phyloP scores from a whole-genome alignment of 1,284 basidiomycete genomes.

The Amylostereum chailletii region DNA sequence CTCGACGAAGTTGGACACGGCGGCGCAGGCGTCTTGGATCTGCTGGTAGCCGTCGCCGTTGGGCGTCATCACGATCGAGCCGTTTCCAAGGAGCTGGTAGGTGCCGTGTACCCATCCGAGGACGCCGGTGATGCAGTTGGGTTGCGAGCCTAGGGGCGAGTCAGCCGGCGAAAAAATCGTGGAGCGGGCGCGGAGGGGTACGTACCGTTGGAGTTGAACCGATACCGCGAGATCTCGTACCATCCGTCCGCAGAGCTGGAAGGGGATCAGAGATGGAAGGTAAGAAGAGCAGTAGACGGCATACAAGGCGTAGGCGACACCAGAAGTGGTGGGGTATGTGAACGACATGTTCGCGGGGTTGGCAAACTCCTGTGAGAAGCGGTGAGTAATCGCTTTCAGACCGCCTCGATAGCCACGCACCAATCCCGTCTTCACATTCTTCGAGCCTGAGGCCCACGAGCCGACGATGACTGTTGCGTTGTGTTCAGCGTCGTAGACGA shows the following conservation, averaged over 20 bases:
- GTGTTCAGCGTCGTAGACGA: conserved; percentile 28
- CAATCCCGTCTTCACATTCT: conserved; percentile 71
- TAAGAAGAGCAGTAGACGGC: conserved; percentile 21
- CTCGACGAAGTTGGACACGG: conserved; percentile 78
- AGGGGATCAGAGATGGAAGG: background rate
- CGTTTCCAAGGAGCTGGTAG: conserved; percentile 61
- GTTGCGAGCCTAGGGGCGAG: conserved; percentile 45
- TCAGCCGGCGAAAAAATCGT: background rate
- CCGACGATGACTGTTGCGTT: conserved; percentile 66
- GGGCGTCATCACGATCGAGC: conserved; percentile 66
- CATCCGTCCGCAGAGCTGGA: conserved; percentile 57
- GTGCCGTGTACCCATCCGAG: conserved; percentile 84
- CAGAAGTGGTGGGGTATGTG: conserved; percentile 73
- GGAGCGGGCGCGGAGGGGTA: conserved; percentile 1
- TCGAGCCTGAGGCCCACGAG: conserved; percentile 80
- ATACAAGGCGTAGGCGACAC: conserved; percentile 84
- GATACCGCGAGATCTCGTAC: conserved; percentile 85
- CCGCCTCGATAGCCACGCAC: conserved; percentile 41
- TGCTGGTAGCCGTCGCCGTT: conserved; percentile 84
- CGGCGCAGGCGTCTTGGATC: conserved; percentile 85
- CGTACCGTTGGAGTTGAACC: conserved; percentile 76
- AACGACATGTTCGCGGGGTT: conserved; percentile 77
- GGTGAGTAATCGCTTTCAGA: background rate
- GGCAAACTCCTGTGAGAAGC: conserved; percentile 59
- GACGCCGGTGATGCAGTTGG: conserved; percentile 77